A percentile compares a stretch with the other conserved stretches of the same genome.
Conservation (phyloP, 2,329 filamentous ascomycete genomes). For the Onygena corvina region DNA sequence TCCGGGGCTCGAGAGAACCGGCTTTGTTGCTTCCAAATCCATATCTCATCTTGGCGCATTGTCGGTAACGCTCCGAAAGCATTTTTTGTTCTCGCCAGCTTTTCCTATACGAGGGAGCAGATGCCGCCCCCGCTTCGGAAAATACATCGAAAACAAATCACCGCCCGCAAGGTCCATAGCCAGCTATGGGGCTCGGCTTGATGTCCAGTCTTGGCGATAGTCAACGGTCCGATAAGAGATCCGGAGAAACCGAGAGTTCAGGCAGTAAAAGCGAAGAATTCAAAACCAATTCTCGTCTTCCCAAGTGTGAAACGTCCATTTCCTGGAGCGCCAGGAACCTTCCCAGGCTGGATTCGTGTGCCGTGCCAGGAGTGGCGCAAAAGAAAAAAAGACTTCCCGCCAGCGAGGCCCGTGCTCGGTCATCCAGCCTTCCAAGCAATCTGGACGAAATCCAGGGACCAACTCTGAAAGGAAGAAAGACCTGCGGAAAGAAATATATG, state of each 20-base stretch:
- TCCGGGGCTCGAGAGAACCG: neutral
- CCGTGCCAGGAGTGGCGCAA: slow-evolving; percentile 2
- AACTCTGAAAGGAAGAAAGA: neutral
- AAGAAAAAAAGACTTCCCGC: slow-evolving; percentile 5
- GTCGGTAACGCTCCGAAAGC: slow-evolving; percentile 6
- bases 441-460: slow-evolving; percentile 1
- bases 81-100: slow-evolving; percentile 4
- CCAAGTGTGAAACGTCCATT: slow-evolving; percentile 3
- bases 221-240: slow-evolving; percentile 3
- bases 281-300: neutral
- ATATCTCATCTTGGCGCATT: slow-evolving; percentile 3
- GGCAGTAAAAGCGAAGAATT: neutral
- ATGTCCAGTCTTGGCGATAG: slow-evolving; percentile 2
- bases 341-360: neutral
- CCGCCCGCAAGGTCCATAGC: neutral
- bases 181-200: neutral
- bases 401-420: slow-evolving; percentile 1
- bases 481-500: neutral
- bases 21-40: neutral
- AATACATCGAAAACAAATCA: slow-evolving; percentile 6
- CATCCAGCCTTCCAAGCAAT: slow-evolving; percentile 2
- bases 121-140: slow-evolving; percentile 4
- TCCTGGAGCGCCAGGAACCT: neutral
- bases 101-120: slow-evolving; percentile 1
- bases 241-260: neutral